Evolutionary conservation across 1,139 yeast genomes (phyloP), one percentile per base, ranked within the genome.

Genomic region (Candida frijolesensis): DNA sequence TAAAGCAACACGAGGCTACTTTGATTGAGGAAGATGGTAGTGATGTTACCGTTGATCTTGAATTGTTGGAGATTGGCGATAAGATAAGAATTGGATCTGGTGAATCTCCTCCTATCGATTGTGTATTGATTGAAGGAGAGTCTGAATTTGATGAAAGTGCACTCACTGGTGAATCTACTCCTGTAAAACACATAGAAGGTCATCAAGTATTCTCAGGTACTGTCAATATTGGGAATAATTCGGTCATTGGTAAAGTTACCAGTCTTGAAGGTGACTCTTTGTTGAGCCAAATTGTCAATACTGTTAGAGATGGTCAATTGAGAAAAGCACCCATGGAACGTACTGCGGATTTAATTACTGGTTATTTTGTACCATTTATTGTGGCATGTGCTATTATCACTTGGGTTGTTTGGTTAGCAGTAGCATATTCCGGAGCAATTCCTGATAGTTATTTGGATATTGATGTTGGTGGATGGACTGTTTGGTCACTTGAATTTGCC

Each of bases 401-500:
- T 0, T 87, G 91, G 87, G 59, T 84, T 6, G 71, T 86, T 12
- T 87, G 95, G 95, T 64, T 87, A 18, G 59, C 73, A 0, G 69
- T 86, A 7, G 89, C 89, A 1, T 70, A 70, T 50, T 62, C 80
- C 0, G 87, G 87, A 0, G 61, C 69, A 0, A 69, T 87, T 18
- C 91, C 92, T 0, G 60, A 59, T 0, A 49, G 61, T 9, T 85
- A 86, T 55, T 68, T 85, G 44, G 89, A 85, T 60, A 78, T 79
- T 51, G 87, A 83, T 55, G 68, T 82, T 50, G 92, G 91, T 22
- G 90, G 91, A 0, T 86, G 92, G 91, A 69, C 80, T 0, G 81
- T 86, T 15, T 87, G 94, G 92, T 83, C 92, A 0, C 71, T 87
- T 52, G 85, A 87, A 57, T 87, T 87, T 66, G 82, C 92, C 0